Evolutionary conservation across 2,329 filamentous ascomycete species (phyloP).

Genomic region (Metarhizium rileyi): DNA sequence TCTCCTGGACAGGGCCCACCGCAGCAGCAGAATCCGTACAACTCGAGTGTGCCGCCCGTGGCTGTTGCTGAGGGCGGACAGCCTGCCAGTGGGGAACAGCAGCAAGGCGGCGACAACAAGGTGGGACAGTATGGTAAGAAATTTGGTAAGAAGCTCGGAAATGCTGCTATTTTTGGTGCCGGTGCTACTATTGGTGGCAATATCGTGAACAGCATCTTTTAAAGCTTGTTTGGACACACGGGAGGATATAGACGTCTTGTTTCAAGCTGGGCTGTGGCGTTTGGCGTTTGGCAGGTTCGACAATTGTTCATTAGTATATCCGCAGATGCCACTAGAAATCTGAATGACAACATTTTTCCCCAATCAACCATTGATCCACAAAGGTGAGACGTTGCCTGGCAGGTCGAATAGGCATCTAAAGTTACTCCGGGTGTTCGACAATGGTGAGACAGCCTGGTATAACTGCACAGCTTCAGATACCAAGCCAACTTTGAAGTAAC

Average conservation of each 20-base stretch:
- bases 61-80: conserved; percentile 54
- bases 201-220: conserved; percentile 86
- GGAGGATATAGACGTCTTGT: background rate
- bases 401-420: too few relatives aligned
- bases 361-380: background rate
- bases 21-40: conserved; percentile 51
- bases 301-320: background rate
- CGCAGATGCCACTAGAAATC: background rate
- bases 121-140: conserved; percentile 76
- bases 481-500: too few relatives aligned
- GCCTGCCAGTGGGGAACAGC: conserved; percentile 27
- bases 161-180: conserved; percentile 79
- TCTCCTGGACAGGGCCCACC: conserved; percentile 27
- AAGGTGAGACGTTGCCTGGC: too few relatives aligned
- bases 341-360: background rate
- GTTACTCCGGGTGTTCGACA: too few relatives aligned
- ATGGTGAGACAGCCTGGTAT: too few relatives aligned
- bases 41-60: conserved; percentile 62
- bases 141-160: conserved; percentile 84
- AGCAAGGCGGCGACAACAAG: conserved; percentile 44
- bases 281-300: background rate
- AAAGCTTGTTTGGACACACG: conserved; percentile 16
- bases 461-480: too few relatives aligned
- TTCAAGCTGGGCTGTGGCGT: background rate
- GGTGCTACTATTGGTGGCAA: conserved; percentile 86